phyloP scores from a whole-genome alignment of 2,329 filamentous ascomycete species.

The Pseudogymnoascus sp. region DNA sequence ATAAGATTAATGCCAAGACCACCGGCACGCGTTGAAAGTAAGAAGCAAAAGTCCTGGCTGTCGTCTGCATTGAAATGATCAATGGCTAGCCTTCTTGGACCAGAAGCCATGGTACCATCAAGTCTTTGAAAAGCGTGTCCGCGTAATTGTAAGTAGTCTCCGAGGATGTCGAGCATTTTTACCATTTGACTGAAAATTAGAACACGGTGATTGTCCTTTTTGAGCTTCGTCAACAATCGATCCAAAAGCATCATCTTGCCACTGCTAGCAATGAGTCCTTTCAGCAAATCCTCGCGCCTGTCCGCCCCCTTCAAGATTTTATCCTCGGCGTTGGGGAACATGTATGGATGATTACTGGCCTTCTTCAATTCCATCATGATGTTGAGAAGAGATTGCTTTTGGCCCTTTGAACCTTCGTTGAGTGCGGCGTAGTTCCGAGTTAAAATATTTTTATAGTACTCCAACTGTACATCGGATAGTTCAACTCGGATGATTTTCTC shows the following conservation, averaged over 20 bases:
- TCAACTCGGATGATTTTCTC: constrained; percentile 99
- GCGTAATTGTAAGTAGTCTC: constrained; percentile 85
- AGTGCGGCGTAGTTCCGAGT: constrained; percentile 93
- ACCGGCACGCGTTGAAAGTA: constrained; percentile 90
- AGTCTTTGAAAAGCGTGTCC: constrained; percentile 94
- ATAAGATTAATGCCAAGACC: constrained; percentile 98
- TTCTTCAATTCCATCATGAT: constrained; percentile 99
- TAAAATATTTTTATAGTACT: constrained; percentile 98
- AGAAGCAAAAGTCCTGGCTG: constrained; percentile 92
- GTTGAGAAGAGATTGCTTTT: constrained; percentile 92
- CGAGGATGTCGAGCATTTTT: constrained; percentile 92
- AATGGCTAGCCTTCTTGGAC: constrained; percentile 83
- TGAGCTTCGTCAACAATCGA: constrained; percentile 87
- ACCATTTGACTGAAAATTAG: constrained; percentile 99
- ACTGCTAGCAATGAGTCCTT: constrained; percentile 90
- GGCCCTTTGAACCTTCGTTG: constrained; percentile 81
- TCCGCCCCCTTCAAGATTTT: constrained; percentile 75
- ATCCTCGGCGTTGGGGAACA: constrained; percentile 92
- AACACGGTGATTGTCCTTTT: constrained; percentile 88
- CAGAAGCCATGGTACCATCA: constrained; percentile 88
- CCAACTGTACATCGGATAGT: constrained; percentile 88
- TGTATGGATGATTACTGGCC: constrained; percentile 96
- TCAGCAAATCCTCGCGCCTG: constrained; percentile 82
- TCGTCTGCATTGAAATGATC: constrained; percentile 98
- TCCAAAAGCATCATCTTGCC: constrained; percentile 99